Conservation (phyloP, 2,329 filamentous ascomycete genomes). For the Sarocladium oryzae region DNA sequence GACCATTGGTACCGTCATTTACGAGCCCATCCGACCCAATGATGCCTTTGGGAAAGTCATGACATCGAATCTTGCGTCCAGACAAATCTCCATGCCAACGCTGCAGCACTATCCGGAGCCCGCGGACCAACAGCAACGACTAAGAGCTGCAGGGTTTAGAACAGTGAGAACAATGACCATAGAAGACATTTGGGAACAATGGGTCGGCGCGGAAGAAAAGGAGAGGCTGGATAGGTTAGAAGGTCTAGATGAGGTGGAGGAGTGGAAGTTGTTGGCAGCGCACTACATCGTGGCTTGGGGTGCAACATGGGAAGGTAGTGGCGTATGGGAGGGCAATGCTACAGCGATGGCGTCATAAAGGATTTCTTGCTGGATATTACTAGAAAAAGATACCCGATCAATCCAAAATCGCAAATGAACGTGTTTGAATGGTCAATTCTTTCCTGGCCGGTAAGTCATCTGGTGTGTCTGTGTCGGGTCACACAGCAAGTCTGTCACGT, state of each 20-base stretch:
- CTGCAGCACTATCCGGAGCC: slow-evolving; percentile 65
- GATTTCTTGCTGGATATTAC: no score
- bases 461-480: no score
- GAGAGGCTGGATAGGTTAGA: slow-evolving; percentile 73
- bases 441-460: no score
- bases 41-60: slow-evolving; percentile 89
- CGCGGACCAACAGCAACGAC: slow-evolving; percentile 58
- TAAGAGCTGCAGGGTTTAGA: slow-evolving; percentile 60
- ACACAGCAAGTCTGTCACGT: no score
- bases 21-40: slow-evolving; percentile 79
- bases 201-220: slow-evolving; percentile 67
- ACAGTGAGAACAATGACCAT: slow-evolving; percentile 37
- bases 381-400: not conserved
- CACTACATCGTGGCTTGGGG: slow-evolving; percentile 93
- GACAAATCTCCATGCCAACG: slow-evolving; percentile 80
- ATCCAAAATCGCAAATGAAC: no score
- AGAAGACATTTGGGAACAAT: slow-evolving; percentile 64
- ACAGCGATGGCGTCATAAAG: not conserved
- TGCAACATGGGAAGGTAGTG: slow-evolving; percentile 43
- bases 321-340: not conserved
- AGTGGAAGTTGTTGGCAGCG: slow-evolving; percentile 78
- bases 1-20: slow-evolving; percentile 60
- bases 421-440: no score
- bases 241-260: slow-evolving; percentile 90
- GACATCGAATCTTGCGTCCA: slow-evolving; percentile 78